These are phyloP conservation scores for Macrocybe sp. DNA, from an alignment of 1,284 basidiomycete species.

Conservation along the genomic window DNA sequence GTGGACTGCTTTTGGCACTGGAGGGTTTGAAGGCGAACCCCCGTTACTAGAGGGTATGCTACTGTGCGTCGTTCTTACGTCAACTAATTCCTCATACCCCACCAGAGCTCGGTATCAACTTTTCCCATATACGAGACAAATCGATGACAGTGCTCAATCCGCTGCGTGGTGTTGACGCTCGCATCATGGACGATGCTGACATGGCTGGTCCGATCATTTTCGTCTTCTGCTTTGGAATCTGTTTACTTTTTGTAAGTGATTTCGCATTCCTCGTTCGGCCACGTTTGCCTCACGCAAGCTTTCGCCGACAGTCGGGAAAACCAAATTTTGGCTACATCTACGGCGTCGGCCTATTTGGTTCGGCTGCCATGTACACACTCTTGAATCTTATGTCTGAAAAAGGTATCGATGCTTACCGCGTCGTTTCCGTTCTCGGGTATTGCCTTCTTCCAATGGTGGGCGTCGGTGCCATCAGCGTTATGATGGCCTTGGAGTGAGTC, in stretches of 20 bases:
- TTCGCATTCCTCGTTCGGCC: neutral
- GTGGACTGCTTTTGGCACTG: constrained; percentile 96
- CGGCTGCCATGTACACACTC: constrained; percentile 90
- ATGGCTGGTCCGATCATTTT: constrained; percentile 95
- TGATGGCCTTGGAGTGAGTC: constrained; percentile 85
- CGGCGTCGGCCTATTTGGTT: constrained; percentile 93
- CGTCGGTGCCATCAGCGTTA: constrained; percentile 87
- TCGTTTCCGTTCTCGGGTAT: constrained; percentile 95
- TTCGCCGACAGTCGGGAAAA: constrained; percentile 78
- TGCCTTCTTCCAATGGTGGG: constrained; percentile 97
- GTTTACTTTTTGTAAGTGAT: constrained; percentile 81
- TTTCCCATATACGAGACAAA: constrained; percentile 92
- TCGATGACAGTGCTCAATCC: constrained; percentile 96
- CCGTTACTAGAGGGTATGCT: constrained; percentile 83
- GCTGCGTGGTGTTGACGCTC: constrained; percentile 80
- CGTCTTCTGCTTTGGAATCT: constrained; percentile 90
- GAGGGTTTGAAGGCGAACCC: constrained; percentile 92
- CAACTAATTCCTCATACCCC: neutral
- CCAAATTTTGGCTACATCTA: constrained; percentile 99
- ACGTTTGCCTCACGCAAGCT: constrained; percentile 5
- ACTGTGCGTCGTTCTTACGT: neutral
- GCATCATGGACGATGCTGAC: constrained; percentile 99
- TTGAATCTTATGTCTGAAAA: constrained; percentile 97
- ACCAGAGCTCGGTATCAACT: constrained; percentile 97
- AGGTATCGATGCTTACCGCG: constrained; percentile 95